Base-by-base conservation (phyloP, 495 filamentous ascomycete species). In the Geoglossum glabrum region DNA sequence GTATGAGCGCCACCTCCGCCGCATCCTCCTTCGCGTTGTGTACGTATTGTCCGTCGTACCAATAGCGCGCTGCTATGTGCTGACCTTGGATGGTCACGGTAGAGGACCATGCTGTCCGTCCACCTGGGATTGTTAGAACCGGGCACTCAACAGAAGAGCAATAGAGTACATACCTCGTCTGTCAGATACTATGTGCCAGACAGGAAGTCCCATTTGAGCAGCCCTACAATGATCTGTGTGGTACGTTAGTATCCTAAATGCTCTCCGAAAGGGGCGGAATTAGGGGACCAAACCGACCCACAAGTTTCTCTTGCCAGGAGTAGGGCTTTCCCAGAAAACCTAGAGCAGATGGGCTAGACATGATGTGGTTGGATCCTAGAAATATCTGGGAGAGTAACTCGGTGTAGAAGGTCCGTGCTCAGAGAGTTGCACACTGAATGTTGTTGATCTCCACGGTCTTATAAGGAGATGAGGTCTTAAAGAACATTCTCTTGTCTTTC, bases 11-110 rank as follows among this genome's bases (percentile, higher is more conserved):
- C 59, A 84, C 72, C 69, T 87, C 87, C 63, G 89, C 87, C 34
- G 86, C 89, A 68, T 95, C 89, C 65, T 95, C 90, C 69, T 79
- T 85, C 55, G 90, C 89, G 65, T 90, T 92, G 70, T 89, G 78
- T 70, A 88, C 71, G 64, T 83, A 85, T 61, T 87, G 78, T 38
- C 86, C 89, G 68, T 93, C 87, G 69, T 93, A 95, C 87, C 86
- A 95, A 72, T 81, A 93, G 58, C 87, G 81, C 40, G 88, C 90
- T 9, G 71, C 58, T 64, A 83, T 72, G 47, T 65, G 65, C 47
- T 72, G 64, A 58, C 80, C 76, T 60, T 70, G 64, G 57, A 90
- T 72, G 15, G 68, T 75, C 59, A 93, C 84, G 34, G 71, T 75
- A 69, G 79, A 81, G 52, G 87, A 90, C 89, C 89, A 95, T 55